Evolutionary conservation across 139 green algal genomes (phyloP).

Genomic region (Chlamydomonas asymmetrica): DNA sequence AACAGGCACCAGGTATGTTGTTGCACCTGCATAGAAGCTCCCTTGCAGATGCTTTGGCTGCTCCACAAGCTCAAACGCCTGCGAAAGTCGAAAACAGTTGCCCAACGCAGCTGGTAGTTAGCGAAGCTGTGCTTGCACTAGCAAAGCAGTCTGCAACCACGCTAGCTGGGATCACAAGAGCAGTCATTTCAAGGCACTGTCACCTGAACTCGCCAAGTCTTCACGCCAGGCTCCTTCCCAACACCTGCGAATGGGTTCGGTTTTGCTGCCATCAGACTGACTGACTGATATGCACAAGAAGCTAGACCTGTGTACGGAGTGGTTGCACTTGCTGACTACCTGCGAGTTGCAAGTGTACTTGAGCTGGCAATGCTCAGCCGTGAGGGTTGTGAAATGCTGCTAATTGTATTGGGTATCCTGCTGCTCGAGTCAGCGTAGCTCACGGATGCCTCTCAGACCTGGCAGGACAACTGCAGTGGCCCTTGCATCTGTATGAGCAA

Average conservation of each 20-base stretch:
- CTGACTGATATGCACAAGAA: too few species aligned
- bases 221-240: background rate
- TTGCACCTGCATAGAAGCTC: slow-evolving; percentile 1
- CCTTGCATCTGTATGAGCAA: too few species aligned
- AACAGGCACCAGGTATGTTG: background rate
- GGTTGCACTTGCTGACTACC: background rate
- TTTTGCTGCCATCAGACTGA: background rate
- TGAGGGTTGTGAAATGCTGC: background rate
- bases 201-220: slow-evolving; percentile 13
- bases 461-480: too few species aligned
- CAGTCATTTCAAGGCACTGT: too few species aligned
- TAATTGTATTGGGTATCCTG: background rate
- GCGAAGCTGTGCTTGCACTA: too few species aligned
- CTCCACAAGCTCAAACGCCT: slow-evolving; percentile 3
- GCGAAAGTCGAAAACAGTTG: too few species aligned
- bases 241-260: background rate
- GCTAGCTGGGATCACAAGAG: too few species aligned
- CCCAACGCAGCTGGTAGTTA: too few species aligned
- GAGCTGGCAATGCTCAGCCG: background rate
- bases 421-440: background rate
- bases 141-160: too few species aligned
- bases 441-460: background rate
- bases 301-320: too few species aligned
- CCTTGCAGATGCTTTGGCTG: background rate
- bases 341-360: background rate